Conservation (phyloP, 306 rosid species). For the Inga laurina region DNA sequence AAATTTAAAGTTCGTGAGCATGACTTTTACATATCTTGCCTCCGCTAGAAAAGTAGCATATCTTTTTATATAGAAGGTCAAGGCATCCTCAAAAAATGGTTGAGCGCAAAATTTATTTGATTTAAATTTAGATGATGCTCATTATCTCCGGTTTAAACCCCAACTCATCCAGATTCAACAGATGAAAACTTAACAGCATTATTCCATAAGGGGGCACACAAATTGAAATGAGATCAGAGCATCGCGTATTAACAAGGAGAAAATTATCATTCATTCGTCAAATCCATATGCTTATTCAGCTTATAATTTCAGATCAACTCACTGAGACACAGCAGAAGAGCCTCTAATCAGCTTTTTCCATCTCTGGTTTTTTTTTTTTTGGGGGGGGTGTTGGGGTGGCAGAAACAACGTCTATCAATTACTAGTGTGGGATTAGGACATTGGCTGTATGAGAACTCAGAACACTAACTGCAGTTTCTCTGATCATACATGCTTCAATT, state of each 20-base stretch:
- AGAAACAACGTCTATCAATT: background rate
- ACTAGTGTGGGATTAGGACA: slow-evolving; percentile 2
- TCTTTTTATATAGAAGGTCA: slow-evolving; percentile 6
- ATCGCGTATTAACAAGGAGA: background rate
- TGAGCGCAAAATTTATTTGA: background rate
- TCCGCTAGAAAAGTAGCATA: background rate
- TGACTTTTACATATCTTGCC: background rate
- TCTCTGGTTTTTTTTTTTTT: background rate
- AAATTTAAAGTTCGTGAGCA: slow-evolving; percentile 4
- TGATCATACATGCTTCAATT: slow-evolving; percentile 15
- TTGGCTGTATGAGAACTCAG: slow-evolving; percentile 20
- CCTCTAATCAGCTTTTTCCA: background rate
- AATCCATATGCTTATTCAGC: background rate
- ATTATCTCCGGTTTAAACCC: slow-evolving; percentile 10
- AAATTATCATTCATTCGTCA: background rate
- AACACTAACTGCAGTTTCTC: slow-evolving; percentile 1
- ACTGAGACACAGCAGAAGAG: background rate
- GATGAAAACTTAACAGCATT: background rate
- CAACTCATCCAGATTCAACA: slow-evolving; percentile 20
- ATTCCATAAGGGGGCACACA: background rate
- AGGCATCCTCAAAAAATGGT: background rate
- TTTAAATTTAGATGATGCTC: slow-evolving; percentile 11
- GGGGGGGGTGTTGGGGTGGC: background rate
- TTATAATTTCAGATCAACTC: slow-evolving; percentile 23
- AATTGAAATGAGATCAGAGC: background rate